Evolutionary conservation across 2,329 filamentous ascomycete genomes (phyloP).

Genomic region (Remersonia thermophila): DNA sequence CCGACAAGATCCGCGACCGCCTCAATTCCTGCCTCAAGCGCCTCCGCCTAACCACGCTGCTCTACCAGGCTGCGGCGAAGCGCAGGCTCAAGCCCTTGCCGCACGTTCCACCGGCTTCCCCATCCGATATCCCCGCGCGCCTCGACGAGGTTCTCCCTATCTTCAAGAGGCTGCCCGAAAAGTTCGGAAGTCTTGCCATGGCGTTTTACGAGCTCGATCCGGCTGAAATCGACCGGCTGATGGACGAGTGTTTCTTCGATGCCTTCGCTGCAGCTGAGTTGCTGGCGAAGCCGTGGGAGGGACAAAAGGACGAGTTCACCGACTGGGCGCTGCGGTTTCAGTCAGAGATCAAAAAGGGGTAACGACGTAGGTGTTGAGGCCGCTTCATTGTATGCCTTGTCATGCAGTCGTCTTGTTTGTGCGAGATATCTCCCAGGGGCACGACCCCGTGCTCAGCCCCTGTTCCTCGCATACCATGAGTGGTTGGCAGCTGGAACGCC

Average conservation of each 20-base stretch:
- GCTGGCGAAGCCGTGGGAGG: constrained; percentile 49
- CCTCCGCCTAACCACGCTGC: constrained; percentile 52
- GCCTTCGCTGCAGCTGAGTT: constrained; percentile 45
- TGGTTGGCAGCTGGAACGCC: too few relatives aligned
- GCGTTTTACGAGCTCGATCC: constrained; percentile 60
- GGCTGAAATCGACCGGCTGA: constrained; percentile 41
- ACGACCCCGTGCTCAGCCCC: too few relatives aligned
- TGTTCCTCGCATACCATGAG: too few relatives aligned
- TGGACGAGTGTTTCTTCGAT: constrained; percentile 48
- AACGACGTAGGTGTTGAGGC: background rate
- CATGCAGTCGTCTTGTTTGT: background rate
- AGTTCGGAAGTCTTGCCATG: constrained; percentile 57
- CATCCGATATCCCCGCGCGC: constrained; percentile 25
- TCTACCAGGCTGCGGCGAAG: constrained; percentile 60
- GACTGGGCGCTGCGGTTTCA: constrained; percentile 56
- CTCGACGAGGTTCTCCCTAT: constrained; percentile 45
- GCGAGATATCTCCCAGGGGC: too few relatives aligned
- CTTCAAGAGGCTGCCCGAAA: constrained; percentile 50
- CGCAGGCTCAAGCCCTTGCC: constrained; percentile 50
- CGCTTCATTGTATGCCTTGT: background rate
- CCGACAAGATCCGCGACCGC: constrained; percentile 49
- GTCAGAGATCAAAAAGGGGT: constrained; percentile 36
- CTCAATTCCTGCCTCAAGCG: constrained; percentile 52
- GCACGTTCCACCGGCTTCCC: constrained; percentile 13
- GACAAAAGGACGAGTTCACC: constrained; percentile 61